Conservation (phyloP, 2,329 filamentous ascomycete species). For the Ambrosiella beaveri region DNA sequence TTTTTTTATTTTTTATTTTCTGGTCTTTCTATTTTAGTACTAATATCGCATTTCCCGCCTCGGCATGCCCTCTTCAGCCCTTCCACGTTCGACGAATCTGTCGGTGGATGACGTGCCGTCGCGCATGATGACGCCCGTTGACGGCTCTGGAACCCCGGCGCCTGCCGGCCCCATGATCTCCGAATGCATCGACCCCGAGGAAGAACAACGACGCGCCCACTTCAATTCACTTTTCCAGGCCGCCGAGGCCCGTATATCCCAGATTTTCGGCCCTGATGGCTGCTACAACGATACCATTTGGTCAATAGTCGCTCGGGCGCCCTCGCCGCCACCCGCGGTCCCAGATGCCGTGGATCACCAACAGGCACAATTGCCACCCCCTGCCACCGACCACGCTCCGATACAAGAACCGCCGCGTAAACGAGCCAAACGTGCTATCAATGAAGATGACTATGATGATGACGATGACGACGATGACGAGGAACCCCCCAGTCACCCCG, state of each 20-base stretch:
- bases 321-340: constrained; percentile 44
- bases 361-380: constrained; percentile 24
- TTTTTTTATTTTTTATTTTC: neutral
- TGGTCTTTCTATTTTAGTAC: neutral
- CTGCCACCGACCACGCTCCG: constrained; percentile 40
- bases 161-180: constrained; percentile 6
- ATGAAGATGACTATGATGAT: constrained; percentile 74
- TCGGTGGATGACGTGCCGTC: constrained; percentile 36
- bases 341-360: constrained; percentile 45
- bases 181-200: constrained; percentile 24
- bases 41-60: neutral
- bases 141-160: constrained; percentile 22
- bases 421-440: constrained; percentile 59
- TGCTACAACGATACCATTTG: constrained; percentile 37
- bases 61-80: constrained; percentile 2
- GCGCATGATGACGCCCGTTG: constrained; percentile 34
- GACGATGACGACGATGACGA: constrained; percentile 67
- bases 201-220: constrained; percentile 53
- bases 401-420: constrained; percentile 49
- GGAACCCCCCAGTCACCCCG: constrained; percentile 25
- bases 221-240: constrained; percentile 65
- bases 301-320: constrained; percentile 38
- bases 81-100: constrained; percentile 8
- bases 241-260: constrained; percentile 58
- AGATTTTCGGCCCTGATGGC: constrained; percentile 50